phyloP scores from a whole-genome alignment of 805 yeast genomes.

The Grigorovia jiainica region DNA sequence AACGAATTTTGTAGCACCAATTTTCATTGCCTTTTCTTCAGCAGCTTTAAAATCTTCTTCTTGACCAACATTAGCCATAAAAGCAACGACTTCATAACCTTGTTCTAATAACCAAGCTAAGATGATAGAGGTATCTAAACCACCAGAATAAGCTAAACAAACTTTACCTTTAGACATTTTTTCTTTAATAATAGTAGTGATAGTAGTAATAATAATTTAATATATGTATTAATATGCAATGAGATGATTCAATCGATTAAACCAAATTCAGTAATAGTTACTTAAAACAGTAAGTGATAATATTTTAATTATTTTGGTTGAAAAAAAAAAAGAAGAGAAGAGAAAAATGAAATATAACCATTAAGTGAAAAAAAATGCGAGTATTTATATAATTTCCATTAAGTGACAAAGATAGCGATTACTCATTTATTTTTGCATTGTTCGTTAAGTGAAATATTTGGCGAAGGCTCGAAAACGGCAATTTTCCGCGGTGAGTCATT shows the following conservation, averaged over 20 bases:
- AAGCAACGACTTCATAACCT: slow-evolving; percentile 97
- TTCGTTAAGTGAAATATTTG: slow-evolving; percentile 5
- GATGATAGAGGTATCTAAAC: slow-evolving; percentile 95
- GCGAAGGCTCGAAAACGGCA: slow-evolving; percentile 1
- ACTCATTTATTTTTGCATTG: background rate
- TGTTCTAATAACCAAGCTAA: slow-evolving; percentile 96
- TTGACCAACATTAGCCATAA: slow-evolving; percentile 98
- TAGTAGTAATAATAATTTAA: background rate
- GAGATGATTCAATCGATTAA: background rate
- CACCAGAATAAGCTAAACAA: slow-evolving; percentile 98
- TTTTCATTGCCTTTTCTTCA: slow-evolving; percentile 86
- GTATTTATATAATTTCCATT: slow-evolving; percentile 4
- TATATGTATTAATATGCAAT: background rate
- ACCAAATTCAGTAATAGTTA: background rate
- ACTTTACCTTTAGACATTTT: slow-evolving; percentile 95
- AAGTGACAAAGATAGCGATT: slow-evolving; percentile 15
- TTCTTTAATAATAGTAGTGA: background rate
- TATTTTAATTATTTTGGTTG: background rate
- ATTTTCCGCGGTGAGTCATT: slow-evolving; percentile 3
- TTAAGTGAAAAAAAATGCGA: slow-evolving; percentile 4
- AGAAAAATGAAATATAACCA: background rate
- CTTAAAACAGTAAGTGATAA: background rate
- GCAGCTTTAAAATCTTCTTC: slow-evolving; percentile 99
- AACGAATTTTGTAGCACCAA: slow-evolving; percentile 95
- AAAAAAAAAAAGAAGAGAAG: background rate